Percentiles rank a stretch among this genome's conserved stretches.
Evolutionary conservation across 2,329 filamentous ascomycete species (phyloP).

Genomic region (Cordyceps fumosorosea): DNA sequence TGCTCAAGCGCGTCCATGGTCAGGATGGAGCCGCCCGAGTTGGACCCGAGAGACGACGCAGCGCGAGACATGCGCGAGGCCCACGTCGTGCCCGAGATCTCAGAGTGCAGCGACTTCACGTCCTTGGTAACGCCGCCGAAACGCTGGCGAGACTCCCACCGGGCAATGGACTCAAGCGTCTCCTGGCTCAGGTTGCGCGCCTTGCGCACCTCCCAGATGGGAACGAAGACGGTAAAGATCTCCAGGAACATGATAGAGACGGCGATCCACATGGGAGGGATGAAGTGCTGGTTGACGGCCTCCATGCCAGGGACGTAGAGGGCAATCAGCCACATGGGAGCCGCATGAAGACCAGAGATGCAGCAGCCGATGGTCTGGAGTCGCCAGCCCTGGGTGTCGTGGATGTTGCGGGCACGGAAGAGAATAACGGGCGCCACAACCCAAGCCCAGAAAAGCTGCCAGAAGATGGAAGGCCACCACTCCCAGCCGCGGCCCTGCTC

Average conservation of each 20-base stretch:
- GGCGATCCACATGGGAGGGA: slow-evolving; percentile 58
- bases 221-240: slow-evolving; percentile 56
- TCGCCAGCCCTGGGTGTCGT: slow-evolving; percentile 61
- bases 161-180: slow-evolving; percentile 42
- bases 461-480: slow-evolving; percentile 61
- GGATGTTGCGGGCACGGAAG: slow-evolving; percentile 53
- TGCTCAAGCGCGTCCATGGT: slow-evolving; percentile 56
- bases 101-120: slow-evolving; percentile 28
- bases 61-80: slow-evolving; percentile 31
- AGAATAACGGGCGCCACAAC: slow-evolving; percentile 54
- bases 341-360: slow-evolving; percentile 50
- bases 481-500: slow-evolving; percentile 52
- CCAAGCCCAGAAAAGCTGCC: slow-evolving; percentile 60
- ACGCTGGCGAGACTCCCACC: slow-evolving; percentile 38
- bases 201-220: slow-evolving; percentile 49
- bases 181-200: slow-evolving; percentile 40
- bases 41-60: slow-evolving; percentile 25
- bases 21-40: slow-evolving; percentile 39
- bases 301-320: slow-evolving; percentile 45
- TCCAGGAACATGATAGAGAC: slow-evolving; percentile 58
- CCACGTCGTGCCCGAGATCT: slow-evolving; percentile 29
- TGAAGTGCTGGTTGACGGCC: slow-evolving; percentile 46
- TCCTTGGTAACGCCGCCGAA: slow-evolving; percentile 17
- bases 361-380: slow-evolving; percentile 52
- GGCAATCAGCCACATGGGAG: slow-evolving; percentile 61